Evolutionary conservation across 2,329 filamentous ascomycete species (phyloP).

Genomic region (Fusarium armeniacum): DNA sequence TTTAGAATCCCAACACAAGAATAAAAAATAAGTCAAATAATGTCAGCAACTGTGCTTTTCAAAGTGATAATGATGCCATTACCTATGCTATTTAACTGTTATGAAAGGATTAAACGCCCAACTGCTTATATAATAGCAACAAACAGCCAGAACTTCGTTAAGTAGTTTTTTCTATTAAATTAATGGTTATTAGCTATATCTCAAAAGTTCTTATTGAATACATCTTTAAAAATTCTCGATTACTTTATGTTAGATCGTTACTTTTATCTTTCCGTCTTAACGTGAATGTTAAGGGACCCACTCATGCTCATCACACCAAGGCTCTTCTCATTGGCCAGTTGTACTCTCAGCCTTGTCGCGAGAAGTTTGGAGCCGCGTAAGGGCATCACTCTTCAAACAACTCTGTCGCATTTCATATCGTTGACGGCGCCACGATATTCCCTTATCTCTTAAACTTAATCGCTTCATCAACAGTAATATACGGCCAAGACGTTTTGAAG

Average conservation of each 20-base stretch:
- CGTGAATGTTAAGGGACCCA: conserved; percentile 33
- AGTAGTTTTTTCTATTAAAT: neutral
- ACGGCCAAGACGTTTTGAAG: conserved; percentile 3
- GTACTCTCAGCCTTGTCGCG: conserved; percentile 54
- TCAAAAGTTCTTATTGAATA: neutral
- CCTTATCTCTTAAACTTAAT: conserved; percentile 27
- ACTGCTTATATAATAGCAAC: neutral
- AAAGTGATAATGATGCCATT: neutral
- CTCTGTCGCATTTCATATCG: conserved; percentile 37
- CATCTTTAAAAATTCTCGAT: neutral
- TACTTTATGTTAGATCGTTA: neutral
- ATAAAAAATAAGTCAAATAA: conserved; percentile 30
- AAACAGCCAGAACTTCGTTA: no score
- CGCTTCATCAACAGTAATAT: conserved; percentile 3
- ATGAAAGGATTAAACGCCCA: no score
- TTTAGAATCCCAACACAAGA: conserved; percentile 36
- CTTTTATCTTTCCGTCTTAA: neutral
- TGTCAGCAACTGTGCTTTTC: neutral
- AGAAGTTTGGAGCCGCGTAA: conserved; percentile 56
- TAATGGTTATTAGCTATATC: no score
- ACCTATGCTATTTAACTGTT: no score
- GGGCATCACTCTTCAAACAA: conserved; percentile 43
- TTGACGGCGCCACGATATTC: conserved; percentile 46
- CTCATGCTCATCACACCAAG: conserved; percentile 11
- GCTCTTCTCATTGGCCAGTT: conserved; percentile 48